Percentiles rank a stretch among this genome's conserved stretches.
Evolutionary conservation across 768 basidiomycete genomes (phyloP).

Genomic region (Tulasnella sp.): DNA sequence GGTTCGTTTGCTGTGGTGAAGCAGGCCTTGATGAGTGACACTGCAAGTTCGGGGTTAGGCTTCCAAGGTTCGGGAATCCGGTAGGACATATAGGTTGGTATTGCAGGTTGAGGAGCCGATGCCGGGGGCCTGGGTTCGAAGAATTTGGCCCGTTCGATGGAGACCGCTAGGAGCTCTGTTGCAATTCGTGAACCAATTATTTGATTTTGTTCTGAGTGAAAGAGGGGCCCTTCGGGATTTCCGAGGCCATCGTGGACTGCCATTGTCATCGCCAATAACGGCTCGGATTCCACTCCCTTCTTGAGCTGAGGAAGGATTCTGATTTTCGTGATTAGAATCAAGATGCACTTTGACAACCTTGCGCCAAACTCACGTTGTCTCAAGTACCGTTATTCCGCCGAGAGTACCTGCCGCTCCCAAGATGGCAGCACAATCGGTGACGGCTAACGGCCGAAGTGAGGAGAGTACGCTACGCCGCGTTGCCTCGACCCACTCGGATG

Average conservation of each 20-base stretch:
- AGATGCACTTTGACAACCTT: neutral
- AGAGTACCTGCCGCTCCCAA: neutral
- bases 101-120: neutral
- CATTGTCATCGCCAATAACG: neutral
- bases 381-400: neutral
- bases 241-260: neutral
- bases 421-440: neutral
- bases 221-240: neutral
- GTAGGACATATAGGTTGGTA: neutral
- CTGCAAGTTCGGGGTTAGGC: neutral
- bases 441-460: neutral
- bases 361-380: neutral
- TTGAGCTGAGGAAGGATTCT: neutral
- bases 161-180: neutral
- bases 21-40: neutral
- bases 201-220: neutral
- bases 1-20: neutral
- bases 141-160: neutral
- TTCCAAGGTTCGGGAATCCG: constrained; percentile 19
- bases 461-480: neutral
- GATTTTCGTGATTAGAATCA: neutral
- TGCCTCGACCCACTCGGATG: neutral
- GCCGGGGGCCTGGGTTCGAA: neutral
- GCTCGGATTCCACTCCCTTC: neutral
- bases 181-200: neutral